Conservation (phyloP, 129 eudicot species). For the Sambucus nigra region DNA sequence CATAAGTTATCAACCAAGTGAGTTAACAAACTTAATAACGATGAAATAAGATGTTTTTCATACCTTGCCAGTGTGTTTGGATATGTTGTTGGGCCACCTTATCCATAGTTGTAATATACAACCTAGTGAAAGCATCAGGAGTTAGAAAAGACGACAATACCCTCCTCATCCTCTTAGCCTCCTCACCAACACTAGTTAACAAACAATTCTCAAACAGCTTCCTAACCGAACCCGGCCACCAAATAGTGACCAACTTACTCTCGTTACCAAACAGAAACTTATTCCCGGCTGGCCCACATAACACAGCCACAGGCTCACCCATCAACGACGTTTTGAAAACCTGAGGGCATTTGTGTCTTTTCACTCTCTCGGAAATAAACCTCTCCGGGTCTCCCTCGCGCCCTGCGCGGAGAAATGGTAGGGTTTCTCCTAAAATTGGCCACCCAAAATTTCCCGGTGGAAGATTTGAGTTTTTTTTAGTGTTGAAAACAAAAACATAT, state of each 20-base stretch:
- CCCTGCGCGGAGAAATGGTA: slow-evolving; percentile 9
- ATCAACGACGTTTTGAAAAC: slow-evolving; percentile 41
- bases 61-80: slow-evolving; percentile 47
- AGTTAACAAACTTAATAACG: no score
- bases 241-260: slow-evolving; percentile 36
- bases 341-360: slow-evolving; percentile 18
- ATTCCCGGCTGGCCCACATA: slow-evolving; percentile 43
- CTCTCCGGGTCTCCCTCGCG: slow-evolving; percentile 25
- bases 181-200: slow-evolving; percentile 24
- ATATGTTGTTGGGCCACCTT: slow-evolving; percentile 37
- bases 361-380: slow-evolving; percentile 14
- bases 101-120: slow-evolving; percentile 41
- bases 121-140: slow-evolving; percentile 38
- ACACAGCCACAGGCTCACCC: slow-evolving; percentile 35
- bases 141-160: slow-evolving; percentile 32
- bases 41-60: no score
- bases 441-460: slow-evolving; percentile 49
- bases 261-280: slow-evolving; percentile 56
- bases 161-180: slow-evolving; percentile 47
- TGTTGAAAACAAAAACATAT: no score
- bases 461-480: slow-evolving; percentile 7
- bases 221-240: slow-evolving; percentile 52
- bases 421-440: slow-evolving; percentile 38
- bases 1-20: no score
- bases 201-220: slow-evolving; percentile 36